Percentiles rank a stretch among this genome's conserved stretches.
These are phyloP conservation scores for Fusarium domesticum DNA, from an alignment of 2,329 filamentous ascomycete species.

Conservation along the genomic window DNA sequence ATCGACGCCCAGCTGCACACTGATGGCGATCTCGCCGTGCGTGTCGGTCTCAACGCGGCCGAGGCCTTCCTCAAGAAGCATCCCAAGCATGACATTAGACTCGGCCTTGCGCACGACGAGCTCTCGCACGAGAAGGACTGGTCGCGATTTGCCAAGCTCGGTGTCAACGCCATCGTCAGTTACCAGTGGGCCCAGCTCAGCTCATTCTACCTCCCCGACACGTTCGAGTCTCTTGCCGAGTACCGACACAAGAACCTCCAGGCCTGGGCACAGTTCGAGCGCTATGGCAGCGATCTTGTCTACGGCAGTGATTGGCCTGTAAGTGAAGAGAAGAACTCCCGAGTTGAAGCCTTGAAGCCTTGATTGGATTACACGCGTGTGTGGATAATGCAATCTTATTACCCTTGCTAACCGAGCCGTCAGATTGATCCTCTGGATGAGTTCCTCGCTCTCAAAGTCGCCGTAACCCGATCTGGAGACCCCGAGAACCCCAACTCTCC, in stretches of 20 bases:
- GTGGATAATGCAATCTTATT: no score
- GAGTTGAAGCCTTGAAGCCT: no score
- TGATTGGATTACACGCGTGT: no score
- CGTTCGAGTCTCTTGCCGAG: constrained; percentile 19
- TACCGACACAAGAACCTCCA: constrained; percentile 30
- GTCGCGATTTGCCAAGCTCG: constrained; percentile 25
- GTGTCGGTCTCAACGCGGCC: constrained; percentile 23
- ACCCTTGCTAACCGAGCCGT: neutral
- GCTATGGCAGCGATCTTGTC: constrained; percentile 16
- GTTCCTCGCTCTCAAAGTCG: constrained; percentile 29
- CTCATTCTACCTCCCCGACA: constrained; percentile 26
- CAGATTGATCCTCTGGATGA: constrained; percentile 30
- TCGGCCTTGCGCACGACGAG: constrained; percentile 28
- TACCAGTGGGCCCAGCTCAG: constrained; percentile 31
- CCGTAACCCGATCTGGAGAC: constrained; percentile 27
- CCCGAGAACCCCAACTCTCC: constrained; percentile 27
- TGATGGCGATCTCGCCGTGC: constrained; percentile 27
- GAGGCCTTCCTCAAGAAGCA: constrained; percentile 22
- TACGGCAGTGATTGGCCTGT: constrained; percentile 31
- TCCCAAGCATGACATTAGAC: constrained; percentile 16
- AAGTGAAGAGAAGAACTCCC: no score
- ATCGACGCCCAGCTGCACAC: constrained; percentile 26
- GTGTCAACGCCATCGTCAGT: constrained; percentile 25
- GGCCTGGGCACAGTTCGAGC: constrained; percentile 19
- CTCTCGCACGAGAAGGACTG: constrained; percentile 23